Conservation (phyloP, 768 basidiomycete species). For the Termitomyces titanicus region DNA sequence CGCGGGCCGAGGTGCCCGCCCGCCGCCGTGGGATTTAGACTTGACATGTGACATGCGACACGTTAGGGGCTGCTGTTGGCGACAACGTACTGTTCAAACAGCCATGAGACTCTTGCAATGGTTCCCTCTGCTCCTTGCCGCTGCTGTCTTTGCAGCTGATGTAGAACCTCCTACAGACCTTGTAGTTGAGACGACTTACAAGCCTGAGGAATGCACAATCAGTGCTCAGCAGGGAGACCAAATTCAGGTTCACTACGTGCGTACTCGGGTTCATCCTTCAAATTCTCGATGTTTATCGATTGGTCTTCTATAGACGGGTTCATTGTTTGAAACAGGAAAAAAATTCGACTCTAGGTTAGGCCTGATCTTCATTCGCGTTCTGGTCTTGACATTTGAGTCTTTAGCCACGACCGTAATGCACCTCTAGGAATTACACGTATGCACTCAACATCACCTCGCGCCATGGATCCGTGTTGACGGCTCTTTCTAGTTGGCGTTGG, state of each 20-base stretch:
- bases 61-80: too few species aligned
- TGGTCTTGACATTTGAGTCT: not conserved
- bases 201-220: slow-evolving; percentile 52
- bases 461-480: not conserved
- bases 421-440: slow-evolving; percentile 79
- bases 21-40: slow-evolving; percentile 2
- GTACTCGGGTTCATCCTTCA: slow-evolving; percentile 7
- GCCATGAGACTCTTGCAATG: slow-evolving; percentile 52
- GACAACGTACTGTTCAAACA: slow-evolving; percentile 1
- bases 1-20: not conserved
- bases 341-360: slow-evolving; percentile 88
- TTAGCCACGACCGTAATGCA: slow-evolving; percentile 64
- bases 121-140: slow-evolving; percentile 47
- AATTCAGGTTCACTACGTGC: slow-evolving; percentile 77
- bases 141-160: slow-evolving; percentile 38
- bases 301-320: slow-evolving; percentile 77
- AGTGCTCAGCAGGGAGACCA: slow-evolving; percentile 60
- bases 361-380: not conserved
- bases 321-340: slow-evolving; percentile 64
- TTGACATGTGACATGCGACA: too few species aligned
- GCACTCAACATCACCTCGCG: slow-evolving; percentile 17
- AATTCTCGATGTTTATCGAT: not conserved
- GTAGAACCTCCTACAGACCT: slow-evolving; percentile 46
- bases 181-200: slow-evolving; percentile 55
- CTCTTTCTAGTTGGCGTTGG: slow-evolving; percentile 59